Percentiles rank a stretch among this genome's conserved stretches.
These are phyloP conservation scores for Suillus spraguei DNA, from an alignment of 768 basidiomycete genomes.

Conservation along the genomic window DNA sequence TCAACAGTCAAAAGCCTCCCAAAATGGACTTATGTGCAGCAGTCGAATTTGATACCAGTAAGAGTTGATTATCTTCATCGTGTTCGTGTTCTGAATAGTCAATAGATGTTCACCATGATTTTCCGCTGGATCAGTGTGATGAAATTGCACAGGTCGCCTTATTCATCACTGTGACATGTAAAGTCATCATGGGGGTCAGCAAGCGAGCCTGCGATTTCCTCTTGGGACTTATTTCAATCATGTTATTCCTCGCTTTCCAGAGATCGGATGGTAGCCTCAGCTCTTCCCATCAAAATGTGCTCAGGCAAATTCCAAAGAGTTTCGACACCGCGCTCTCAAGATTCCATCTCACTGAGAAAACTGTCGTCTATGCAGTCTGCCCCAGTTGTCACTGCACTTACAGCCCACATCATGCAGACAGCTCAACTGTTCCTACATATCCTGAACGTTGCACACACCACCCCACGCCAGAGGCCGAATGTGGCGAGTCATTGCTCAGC, in stretches of 20 bases:
- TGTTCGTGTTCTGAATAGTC: not conserved
- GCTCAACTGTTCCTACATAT: too few species aligned
- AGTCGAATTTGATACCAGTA: not conserved
- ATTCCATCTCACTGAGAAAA: too few species aligned
- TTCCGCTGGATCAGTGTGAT: not conserved
- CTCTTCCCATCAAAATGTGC: slow-evolving; percentile 2
- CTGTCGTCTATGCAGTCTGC: too few species aligned
- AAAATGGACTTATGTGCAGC: not conserved
- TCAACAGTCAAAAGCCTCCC: not conserved
- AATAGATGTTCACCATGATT: not conserved
- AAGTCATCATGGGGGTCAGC: slow-evolving; percentile 22
- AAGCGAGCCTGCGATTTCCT: slow-evolving; percentile 19
- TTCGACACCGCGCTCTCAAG: not conserved
- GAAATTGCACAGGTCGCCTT: not conserved
- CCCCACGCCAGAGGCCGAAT: too few species aligned
- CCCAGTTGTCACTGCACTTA: too few species aligned
- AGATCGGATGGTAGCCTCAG: slow-evolving; percentile 5
- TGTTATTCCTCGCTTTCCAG: not conserved
- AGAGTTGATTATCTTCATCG: not conserved
- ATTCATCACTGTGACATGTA: not conserved
- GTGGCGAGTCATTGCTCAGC: too few species aligned
- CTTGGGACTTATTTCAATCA: slow-evolving; percentile 16
- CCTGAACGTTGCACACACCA: too few species aligned
- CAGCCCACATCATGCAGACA: too few species aligned
- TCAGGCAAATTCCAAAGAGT: not conserved